Evolutionary conservation across 257 asterid genomes (phyloP).

Genomic region (Eustoma russellianum): DNA sequence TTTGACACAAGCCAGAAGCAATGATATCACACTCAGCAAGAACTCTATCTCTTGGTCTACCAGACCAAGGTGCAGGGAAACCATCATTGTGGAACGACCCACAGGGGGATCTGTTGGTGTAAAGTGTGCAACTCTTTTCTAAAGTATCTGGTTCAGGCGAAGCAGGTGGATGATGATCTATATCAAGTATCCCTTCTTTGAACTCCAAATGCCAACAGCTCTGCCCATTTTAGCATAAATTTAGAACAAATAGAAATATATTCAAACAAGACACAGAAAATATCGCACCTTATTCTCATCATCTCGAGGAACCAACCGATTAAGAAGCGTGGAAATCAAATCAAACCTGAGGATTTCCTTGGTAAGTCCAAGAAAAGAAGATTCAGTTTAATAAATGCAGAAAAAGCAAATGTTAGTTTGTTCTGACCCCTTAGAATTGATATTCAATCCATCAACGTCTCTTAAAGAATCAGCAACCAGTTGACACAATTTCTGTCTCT

Average conservation of each 20-base stretch:
- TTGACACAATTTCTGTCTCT: slow-evolving; percentile 50
- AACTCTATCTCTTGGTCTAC: slow-evolving; percentile 21
- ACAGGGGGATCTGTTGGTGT: slow-evolving; percentile 9
- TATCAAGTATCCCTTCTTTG: slow-evolving; percentile 21
- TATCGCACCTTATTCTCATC: slow-evolving; percentile 33
- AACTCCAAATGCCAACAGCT: slow-evolving; percentile 23
- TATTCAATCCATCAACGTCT: slow-evolving; percentile 25
- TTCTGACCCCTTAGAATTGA: slow-evolving; percentile 43
- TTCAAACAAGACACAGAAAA: slow-evolving; percentile 11
- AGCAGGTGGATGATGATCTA: slow-evolving; percentile 19
- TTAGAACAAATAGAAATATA: background rate
- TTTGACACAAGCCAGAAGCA: slow-evolving; percentile 17
- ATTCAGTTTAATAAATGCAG: background rate
- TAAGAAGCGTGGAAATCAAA: slow-evolving; percentile 45
- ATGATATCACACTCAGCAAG: slow-evolving; percentile 20
- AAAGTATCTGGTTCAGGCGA: slow-evolving; percentile 18
- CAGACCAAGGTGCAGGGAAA: slow-evolving; percentile 19
- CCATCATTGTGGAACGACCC: slow-evolving; percentile 17
- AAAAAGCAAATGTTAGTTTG: slow-evolving; percentile 12
- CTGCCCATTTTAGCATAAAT: slow-evolving; percentile 10
- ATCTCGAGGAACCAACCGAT: slow-evolving; percentile 41
- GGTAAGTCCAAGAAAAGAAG: slow-evolving; percentile 15
- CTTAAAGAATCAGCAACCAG: slow-evolving; percentile 30
- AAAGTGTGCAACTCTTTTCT: slow-evolving; percentile 23
- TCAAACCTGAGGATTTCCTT: slow-evolving; percentile 45